Percentiles rank a stretch among this genome's conserved stretches.
These are phyloP conservation scores for Zymoseptoria pseudotritici DNA, from an alignment of 2,329 filamentous ascomycete genomes.

Conservation along the genomic window DNA sequence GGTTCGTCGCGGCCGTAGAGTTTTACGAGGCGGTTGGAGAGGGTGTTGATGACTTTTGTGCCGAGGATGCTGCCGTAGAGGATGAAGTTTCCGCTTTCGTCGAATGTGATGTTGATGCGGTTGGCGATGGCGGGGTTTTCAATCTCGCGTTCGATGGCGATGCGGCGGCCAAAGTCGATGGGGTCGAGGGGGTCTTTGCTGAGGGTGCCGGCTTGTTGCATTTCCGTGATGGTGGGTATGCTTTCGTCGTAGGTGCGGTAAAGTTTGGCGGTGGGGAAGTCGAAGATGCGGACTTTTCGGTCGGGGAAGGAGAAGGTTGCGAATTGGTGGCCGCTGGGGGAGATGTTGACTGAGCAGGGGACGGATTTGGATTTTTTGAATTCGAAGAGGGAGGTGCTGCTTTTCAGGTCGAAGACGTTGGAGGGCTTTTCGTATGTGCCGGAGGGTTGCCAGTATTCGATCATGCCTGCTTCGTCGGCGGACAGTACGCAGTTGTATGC, in stretches of 20 bases:
- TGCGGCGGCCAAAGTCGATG: constrained; percentile 81
- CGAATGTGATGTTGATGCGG: constrained; percentile 82
- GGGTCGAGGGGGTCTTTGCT: constrained; percentile 74
- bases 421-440: constrained; percentile 82
- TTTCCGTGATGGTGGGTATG: constrained; percentile 76
- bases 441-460: constrained; percentile 89
- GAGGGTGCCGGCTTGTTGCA: constrained; percentile 84
- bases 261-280: constrained; percentile 82
- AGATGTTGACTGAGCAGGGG: constrained; percentile 74
- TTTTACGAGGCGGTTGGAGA: constrained; percentile 86
- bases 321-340: constrained; percentile 78
- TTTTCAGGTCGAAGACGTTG: constrained; percentile 88
- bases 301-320: constrained; percentile 88
- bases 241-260: constrained; percentile 94
- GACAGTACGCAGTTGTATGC: constrained; percentile 85
- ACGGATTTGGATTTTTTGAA: constrained; percentile 91
- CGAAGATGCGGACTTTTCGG: constrained; percentile 85
- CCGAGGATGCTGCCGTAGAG: constrained; percentile 89
- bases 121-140: constrained; percentile 60
- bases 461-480: constrained; percentile 80
- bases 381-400: constrained; percentile 86
- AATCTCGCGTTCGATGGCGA: constrained; percentile 80
- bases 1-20: constrained; percentile 86
- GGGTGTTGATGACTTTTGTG: constrained; percentile 90
- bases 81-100: constrained; percentile 93